Percentiles rank a stretch among this genome's conserved stretches.
Evolutionary conservation across 176 grass and related monocot genomes (phyloP).

Genomic region (Typha latifolia): DNA sequence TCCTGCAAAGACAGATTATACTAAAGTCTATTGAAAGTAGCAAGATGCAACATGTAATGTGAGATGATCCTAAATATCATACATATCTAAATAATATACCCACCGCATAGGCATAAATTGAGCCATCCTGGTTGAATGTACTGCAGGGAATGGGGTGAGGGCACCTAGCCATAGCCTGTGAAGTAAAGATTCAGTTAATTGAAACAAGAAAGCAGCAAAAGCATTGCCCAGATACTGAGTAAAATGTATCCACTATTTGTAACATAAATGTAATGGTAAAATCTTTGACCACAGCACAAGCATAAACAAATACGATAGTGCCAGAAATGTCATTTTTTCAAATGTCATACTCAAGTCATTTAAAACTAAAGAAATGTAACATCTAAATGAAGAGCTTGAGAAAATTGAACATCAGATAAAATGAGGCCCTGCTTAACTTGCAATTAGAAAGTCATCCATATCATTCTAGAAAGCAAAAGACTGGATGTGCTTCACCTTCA

Average conservation of each 20-base stretch:
- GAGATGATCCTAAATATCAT: neutral
- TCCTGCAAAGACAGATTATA: neutral
- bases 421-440: no score
- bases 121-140: slow-evolving; percentile 87
- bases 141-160: slow-evolving; percentile 82
- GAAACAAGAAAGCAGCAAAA: neutral
- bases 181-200: slow-evolving; percentile 2
- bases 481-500: no score
- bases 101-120: slow-evolving; percentile 92
- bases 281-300: neutral
- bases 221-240: neutral
- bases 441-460: no score
- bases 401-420: no score
- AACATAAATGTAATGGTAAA: slow-evolving; percentile 23
- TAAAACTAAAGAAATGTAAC: no score
- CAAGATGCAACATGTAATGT: neutral
- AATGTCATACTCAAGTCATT: no score
- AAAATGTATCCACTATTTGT: slow-evolving; percentile 14
- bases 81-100: slow-evolving; percentile 11
- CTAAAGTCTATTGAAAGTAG: neutral
- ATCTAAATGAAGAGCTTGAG: no score
- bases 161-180: slow-evolving; percentile 70
- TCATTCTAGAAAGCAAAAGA: no score
- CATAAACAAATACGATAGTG: neutral
- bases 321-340: neutral